A percentile compares a stretch with the other conserved stretches of the same genome.
phyloP scores from a whole-genome alignment of 208 protist species.

The Wallacemonas sp. region DNA sequence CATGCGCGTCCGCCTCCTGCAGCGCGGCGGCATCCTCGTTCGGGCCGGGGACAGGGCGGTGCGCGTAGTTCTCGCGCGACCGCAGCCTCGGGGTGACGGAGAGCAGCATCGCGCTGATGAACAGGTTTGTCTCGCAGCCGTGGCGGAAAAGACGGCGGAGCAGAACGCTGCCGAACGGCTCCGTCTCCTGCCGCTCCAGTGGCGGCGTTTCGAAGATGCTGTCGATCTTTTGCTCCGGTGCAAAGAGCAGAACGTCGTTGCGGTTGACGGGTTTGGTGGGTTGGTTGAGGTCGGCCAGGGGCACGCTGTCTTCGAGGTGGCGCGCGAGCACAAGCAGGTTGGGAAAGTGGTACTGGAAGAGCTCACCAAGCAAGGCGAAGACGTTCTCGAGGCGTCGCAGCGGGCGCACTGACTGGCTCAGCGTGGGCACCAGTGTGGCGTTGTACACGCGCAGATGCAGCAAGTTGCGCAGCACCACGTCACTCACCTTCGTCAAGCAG shows the following conservation, averaged over 20 bases:
- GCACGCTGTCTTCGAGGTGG: constrained; percentile 44
- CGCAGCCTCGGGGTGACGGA: constrained; percentile 77
- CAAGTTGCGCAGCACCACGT: constrained; percentile 48
- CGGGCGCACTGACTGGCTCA: constrained; percentile 56
- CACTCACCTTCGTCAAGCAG: constrained; percentile 43
- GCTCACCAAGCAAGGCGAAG: constrained; percentile 62
- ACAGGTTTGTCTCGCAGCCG: constrained; percentile 57
- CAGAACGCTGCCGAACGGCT: constrained; percentile 73
- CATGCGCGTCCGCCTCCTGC: constrained; percentile 1
- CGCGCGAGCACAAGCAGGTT: constrained; percentile 49
- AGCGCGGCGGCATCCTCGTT: constrained; percentile 22
- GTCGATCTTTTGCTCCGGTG: constrained; percentile 32
- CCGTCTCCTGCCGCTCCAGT: constrained; percentile 63
- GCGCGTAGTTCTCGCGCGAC: constrained; percentile 63
- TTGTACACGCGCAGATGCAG: constrained; percentile 80
- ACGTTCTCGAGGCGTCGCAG: constrained; percentile 54
- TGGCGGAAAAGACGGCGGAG: constrained; percentile 57
- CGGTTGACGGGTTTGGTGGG: constrained; percentile 25
- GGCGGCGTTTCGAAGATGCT: constrained; percentile 47
- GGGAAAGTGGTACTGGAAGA: constrained; percentile 63
- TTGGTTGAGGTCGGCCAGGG: constrained; percentile 51
- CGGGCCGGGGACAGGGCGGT: constrained; percentile 18
- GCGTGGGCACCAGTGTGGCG: constrained; percentile 55
- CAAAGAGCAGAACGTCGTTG: constrained; percentile 11
- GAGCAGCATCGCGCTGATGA: constrained; percentile 64